phyloP scores from a whole-genome alignment of 768 basidiomycete genomes.

The Kwoniella europaea region DNA sequence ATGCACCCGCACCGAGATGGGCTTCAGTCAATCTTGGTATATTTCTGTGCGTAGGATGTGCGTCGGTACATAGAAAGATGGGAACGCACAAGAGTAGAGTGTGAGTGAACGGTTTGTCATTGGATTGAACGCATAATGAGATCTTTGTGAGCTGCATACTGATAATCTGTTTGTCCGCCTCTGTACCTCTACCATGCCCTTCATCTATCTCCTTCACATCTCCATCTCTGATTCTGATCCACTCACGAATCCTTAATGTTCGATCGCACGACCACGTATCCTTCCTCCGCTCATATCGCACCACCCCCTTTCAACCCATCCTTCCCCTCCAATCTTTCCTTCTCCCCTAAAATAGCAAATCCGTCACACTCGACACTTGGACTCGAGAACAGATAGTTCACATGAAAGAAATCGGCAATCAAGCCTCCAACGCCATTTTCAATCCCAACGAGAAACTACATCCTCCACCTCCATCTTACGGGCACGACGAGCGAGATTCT shows the following conservation, averaged over 20 bases:
- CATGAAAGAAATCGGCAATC: constrained; percentile 81
- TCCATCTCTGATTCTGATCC: too few species aligned
- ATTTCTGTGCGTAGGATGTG: constrained; percentile 74
- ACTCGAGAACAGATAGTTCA: constrained; percentile 48
- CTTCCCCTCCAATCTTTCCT: not conserved
- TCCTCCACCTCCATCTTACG: constrained; percentile 75
- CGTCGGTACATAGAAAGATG: constrained; percentile 89
- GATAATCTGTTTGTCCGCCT: not conserved
- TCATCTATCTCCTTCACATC: too few species aligned
- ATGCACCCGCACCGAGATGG: constrained; percentile 81
- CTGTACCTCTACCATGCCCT: too few species aligned
- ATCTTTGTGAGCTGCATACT: not conserved
- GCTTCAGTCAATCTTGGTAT: constrained; percentile 82
- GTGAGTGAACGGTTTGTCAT: constrained; percentile 62
- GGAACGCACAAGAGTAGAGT: constrained; percentile 94
- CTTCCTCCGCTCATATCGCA: not conserved
- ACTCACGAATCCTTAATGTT: too few species aligned
- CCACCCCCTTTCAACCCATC: not conserved
- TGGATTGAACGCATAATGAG: not conserved
- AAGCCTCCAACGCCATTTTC: constrained; percentile 75
- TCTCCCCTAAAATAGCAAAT: constrained; percentile 70
- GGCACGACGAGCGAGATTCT: constrained; percentile 74
- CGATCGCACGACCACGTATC: too few species aligned
- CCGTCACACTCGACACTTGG: constrained; percentile 73
- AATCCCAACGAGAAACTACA: constrained; percentile 82